Percentiles rank a stretch among this genome's conserved stretches.
Conservation (phyloP, 2,329 filamentous ascomycete genomes). For the Balansia obtecta region DNA sequence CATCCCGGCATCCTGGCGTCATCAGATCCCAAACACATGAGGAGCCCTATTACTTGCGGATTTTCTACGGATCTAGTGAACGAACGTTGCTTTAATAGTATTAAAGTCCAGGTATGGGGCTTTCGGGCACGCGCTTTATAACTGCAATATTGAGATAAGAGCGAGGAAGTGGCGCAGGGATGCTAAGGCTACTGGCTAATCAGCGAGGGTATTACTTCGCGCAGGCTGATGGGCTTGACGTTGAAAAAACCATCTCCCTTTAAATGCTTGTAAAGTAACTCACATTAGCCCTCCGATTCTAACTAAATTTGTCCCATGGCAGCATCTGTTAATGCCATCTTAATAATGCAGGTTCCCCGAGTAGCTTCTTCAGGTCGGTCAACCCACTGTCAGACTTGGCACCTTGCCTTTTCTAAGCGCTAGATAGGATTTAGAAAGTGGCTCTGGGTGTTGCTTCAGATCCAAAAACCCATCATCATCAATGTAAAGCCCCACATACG, state of each 20-base stretch:
- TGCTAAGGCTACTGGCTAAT: slow-evolving; percentile 25
- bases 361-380: background rate
- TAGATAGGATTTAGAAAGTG: background rate
- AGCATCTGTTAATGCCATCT: too few species aligned
- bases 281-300: too few species aligned
- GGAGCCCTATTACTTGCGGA: slow-evolving; percentile 16
- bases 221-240: slow-evolving; percentile 23
- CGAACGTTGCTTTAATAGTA: slow-evolving; percentile 22
- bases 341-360: slow-evolving; percentile 1
- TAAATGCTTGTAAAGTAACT: background rate
- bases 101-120: slow-evolving; percentile 29
- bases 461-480: slow-evolving; percentile 3
- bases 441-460: background rate
- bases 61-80: slow-evolving; percentile 28
- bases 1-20: slow-evolving; percentile 20
- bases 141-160: slow-evolving; percentile 26
- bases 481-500: background rate
- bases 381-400: slow-evolving; percentile 1
- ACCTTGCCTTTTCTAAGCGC: background rate
- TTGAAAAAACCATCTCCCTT: background rate
- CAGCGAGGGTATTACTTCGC: slow-evolving; percentile 29
- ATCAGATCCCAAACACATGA: slow-evolving; percentile 21
- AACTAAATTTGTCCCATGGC: too few species aligned
- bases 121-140: slow-evolving; percentile 37
- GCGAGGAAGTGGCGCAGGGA: slow-evolving; percentile 5